Base-by-base conservation (phyloP, 352 stramenopile genomes). In the Globisporangium middletonii region DNA sequence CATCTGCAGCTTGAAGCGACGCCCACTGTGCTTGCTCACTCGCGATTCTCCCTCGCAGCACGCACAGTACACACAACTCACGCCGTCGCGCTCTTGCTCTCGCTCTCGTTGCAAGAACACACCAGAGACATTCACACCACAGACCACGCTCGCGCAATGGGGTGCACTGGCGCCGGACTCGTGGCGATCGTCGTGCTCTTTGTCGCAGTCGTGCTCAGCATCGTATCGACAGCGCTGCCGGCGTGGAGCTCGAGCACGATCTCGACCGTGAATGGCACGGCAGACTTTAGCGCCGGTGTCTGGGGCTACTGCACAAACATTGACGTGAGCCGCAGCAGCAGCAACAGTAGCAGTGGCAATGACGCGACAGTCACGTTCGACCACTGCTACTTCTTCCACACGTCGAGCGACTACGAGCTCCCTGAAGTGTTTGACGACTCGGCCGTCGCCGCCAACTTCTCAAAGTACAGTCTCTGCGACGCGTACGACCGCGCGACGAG, bases 351-450 rank as follows among this genome's bases (percentile, higher is more conserved):
- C 42, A 55, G 23, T 9, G 38, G 13, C 30, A 53, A 30, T 19
- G 76, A 84, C 56, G 49, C 58, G 43, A 67, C 55, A 43, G 55
- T 70, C 30, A 59, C 59, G 43, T 87, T 86, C 37, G 75, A 89
- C 66, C 72, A 80, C 59, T 89, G 79, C 64, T 89, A 83, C 63
- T 75, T 87, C 65, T 89, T 87, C 67, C 74, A 89, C 62, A 83
- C 79, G 13, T 73, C 70, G 1, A 84, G 70, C 64, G 63, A 83
- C 28, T 79, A 77, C 59, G 62, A 89, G 45, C 28, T 85, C 3
- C 61, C 63, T 2, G 62, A 69, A 6, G 28, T 72, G 30, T 23
- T 61, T 38, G 38, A 53, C 4, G 59, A 83, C 57, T 57, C 63
- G n/a, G 55, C 60, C 3, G 63, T 74, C 35, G 60, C 65, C 53